These are phyloP conservation scores for Pyronema omphalodes DNA, from an alignment of 495 filamentous ascomycete genomes.

Conservation along the genomic window DNA sequence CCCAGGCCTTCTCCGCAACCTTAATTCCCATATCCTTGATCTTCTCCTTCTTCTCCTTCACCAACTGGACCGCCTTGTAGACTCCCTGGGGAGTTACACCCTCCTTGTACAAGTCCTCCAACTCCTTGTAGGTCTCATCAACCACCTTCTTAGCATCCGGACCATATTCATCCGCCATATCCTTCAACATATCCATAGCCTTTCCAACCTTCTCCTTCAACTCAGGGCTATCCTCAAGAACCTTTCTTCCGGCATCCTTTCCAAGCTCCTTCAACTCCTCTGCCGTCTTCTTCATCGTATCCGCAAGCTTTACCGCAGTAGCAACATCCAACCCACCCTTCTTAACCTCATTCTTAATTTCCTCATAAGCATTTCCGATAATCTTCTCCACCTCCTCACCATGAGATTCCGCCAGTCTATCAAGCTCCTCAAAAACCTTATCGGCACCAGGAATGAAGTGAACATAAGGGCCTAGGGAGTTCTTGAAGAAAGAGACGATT, in stretches of 20 bases:
- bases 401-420: conserved; percentile 38
- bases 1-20: conserved; percentile 36
- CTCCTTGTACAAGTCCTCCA: conserved; percentile 35
- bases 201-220: conserved; percentile 50
- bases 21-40: conserved; percentile 36
- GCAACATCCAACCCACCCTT: conserved; percentile 34
- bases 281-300: conserved; percentile 35
- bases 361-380: conserved; percentile 38
- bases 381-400: conserved; percentile 43
- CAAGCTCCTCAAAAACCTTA: conserved; percentile 42
- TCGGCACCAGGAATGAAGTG: conserved; percentile 50
- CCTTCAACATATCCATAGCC: conserved; percentile 40
- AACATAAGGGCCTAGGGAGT: conserved; percentile 30
- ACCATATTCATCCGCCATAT: conserved; percentile 43
- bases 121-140: conserved; percentile 44
- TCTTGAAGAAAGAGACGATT: conserved; percentile 3
- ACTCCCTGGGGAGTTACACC: conserved; percentile 33
- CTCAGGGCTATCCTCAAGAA: conserved; percentile 46
- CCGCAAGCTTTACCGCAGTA: conserved; percentile 33
- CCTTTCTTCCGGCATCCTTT: conserved; percentile 35
- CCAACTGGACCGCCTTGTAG: conserved; percentile 36
- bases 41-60: conserved; percentile 47
- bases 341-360: conserved; percentile 35
- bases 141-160: conserved; percentile 51
- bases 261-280: conserved; percentile 35